Conservation (phyloP, 495 filamentous ascomycete genomes). For the Tricharina praecox region DNA sequence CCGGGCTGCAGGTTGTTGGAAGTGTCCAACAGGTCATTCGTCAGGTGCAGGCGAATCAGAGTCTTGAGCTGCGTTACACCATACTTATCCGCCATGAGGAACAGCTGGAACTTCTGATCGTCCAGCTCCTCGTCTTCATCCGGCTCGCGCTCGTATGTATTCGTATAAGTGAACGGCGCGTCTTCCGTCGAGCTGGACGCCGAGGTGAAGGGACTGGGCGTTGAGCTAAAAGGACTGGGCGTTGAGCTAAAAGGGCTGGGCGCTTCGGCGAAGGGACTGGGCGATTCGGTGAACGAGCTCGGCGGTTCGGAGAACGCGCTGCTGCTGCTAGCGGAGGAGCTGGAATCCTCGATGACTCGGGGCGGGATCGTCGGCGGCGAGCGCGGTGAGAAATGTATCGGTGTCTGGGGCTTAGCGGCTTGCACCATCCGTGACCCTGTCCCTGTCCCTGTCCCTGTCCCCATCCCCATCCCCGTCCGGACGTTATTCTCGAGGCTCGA, state of each 20-base stretch:
- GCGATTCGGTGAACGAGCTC: too few relatives aligned
- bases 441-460: too few relatives aligned
- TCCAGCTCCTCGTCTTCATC: slow-evolving; percentile 26
- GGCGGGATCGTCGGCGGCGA: slow-evolving; percentile 26
- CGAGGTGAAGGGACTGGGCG: slow-evolving; percentile 21
- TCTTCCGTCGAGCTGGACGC: slow-evolving; percentile 19
- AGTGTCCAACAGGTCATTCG: slow-evolving; percentile 25
- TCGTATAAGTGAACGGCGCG: slow-evolving; percentile 20
- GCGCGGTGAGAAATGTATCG: slow-evolving; percentile 24
- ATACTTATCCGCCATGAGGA: slow-evolving; percentile 27
- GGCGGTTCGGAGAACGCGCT: too few relatives aligned
- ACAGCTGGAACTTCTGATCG: slow-evolving; percentile 26
- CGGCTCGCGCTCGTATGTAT: slow-evolving; percentile 20
- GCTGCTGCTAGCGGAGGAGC: slow-evolving; percentile 19
- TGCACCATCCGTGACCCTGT: too few relatives aligned
- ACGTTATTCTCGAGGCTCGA: slow-evolving; percentile 11
- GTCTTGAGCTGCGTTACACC: slow-evolving; percentile 27
- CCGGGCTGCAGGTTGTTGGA: slow-evolving; percentile 20
- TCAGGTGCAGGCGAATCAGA: slow-evolving; percentile 25
- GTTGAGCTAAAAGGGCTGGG: too few relatives aligned
- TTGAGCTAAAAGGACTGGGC: too few relatives aligned
- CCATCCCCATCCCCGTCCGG: too few relatives aligned
- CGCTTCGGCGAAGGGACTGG: too few relatives aligned
- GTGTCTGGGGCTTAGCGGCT: slow-evolving; percentile 15
- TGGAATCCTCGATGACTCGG: slow-evolving; percentile 21